Evolutionary conservation across 371 early-diverging fungal species (phyloP).

Genomic region (Funneliformis caledonium): DNA sequence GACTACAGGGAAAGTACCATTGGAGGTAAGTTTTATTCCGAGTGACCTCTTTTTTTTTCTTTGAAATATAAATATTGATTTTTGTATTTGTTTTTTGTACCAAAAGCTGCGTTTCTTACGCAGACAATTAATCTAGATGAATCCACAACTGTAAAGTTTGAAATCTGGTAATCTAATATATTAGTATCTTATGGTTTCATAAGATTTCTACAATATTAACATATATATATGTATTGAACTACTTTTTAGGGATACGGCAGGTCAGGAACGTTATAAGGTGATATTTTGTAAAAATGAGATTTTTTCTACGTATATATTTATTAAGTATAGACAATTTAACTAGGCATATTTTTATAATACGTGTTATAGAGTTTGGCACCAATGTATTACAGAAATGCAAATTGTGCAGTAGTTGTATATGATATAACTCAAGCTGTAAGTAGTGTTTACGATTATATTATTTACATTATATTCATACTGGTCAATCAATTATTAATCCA

Average conservation of each 20-base stretch:
- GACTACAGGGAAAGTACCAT: slow-evolving; percentile 98
- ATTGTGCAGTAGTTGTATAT: slow-evolving; percentile 95
- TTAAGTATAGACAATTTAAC: neutral
- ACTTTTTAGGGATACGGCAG: slow-evolving; percentile 88
- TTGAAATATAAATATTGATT: neutral
- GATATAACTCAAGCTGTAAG: slow-evolving; percentile 93
- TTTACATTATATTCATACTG: neutral
- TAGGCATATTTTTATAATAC: neutral
- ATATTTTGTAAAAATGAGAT: neutral
- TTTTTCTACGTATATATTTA: neutral
- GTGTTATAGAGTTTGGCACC: slow-evolving; percentile 90
- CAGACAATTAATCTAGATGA: slow-evolving; percentile 75
- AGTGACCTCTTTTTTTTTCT: neutral
- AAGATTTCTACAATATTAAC: slow-evolving; percentile 7
- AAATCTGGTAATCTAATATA: slow-evolving; percentile 73
- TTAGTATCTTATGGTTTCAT: neutral
- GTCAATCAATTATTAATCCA: slow-evolving; percentile 38
- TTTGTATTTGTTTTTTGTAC: slow-evolving; percentile 14
- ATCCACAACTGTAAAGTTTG: slow-evolving; percentile 77
- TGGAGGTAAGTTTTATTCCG: slow-evolving; percentile 68
- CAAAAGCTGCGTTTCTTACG: slow-evolving; percentile 81
- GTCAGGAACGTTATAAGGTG: slow-evolving; percentile 92
- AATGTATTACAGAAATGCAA: slow-evolving; percentile 98
- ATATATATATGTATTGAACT: slow-evolving; percentile 25
- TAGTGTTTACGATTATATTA: slow-evolving; percentile 15